A percentile compares a stretch with the other conserved stretches of the same genome.
These are phyloP conservation scores for Cystobasidium sp. DNA, from an alignment of 1,284 basidiomycete genomes.

Conservation along the genomic window DNA sequence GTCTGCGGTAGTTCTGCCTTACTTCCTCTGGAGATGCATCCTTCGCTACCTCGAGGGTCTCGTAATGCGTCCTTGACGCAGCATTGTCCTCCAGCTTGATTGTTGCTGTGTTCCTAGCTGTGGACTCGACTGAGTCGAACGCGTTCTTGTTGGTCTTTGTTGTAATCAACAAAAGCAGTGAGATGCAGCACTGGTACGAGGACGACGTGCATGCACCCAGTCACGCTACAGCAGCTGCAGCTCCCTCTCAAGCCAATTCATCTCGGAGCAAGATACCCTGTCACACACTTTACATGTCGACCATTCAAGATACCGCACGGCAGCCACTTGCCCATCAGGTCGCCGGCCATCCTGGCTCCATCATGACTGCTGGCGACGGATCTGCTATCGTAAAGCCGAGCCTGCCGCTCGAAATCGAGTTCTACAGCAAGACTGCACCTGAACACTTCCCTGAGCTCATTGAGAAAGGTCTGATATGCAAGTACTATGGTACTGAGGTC, in stretches of 20 bases:
- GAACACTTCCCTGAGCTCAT: constrained; percentile 57
- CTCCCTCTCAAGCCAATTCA: not conserved
- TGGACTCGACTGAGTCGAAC: not conserved
- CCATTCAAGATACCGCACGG: constrained; percentile 4
- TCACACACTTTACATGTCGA: not conserved
- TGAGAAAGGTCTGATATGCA: constrained; percentile 59
- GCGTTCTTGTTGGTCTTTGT: not conserved
- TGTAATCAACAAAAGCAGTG: not conserved
- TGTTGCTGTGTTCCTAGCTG: not conserved
- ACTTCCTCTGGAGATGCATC: constrained; percentile 35
- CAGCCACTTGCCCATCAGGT: constrained; percentile 69
- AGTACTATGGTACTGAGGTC: constrained; percentile 76
- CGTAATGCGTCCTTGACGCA: constrained; percentile 34
- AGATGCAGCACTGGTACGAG: not conserved
- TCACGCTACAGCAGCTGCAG: not conserved
- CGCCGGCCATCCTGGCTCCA: constrained; percentile 77
- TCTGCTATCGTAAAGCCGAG: constrained; percentile 84
- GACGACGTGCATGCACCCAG: no score
- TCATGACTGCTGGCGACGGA: constrained; percentile 74
- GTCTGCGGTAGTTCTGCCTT: constrained; percentile 17
- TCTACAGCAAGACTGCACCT: constrained; percentile 71
- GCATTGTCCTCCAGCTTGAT: constrained; percentile 21
- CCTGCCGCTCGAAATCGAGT: constrained; percentile 71
- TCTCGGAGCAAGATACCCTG: no score
- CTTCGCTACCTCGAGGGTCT: constrained; percentile 22